Conservation (phyloP, 2,329 filamentous ascomycete genomes). For the Thelonectria rubi region DNA sequence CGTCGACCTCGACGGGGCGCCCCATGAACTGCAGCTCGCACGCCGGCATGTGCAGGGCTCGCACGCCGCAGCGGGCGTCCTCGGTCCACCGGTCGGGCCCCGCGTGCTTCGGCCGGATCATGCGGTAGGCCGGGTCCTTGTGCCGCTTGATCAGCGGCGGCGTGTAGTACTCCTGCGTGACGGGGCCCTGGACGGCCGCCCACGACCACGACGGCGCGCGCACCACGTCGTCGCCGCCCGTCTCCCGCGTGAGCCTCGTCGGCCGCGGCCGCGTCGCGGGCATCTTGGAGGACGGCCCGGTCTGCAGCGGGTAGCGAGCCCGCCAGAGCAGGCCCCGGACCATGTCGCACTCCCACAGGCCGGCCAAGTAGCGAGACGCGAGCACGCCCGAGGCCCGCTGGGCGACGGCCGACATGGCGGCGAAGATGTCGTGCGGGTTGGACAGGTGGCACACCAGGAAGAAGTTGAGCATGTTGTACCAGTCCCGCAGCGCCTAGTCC, state of each 20-base stretch:
- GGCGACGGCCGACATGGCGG: constrained; percentile 20
- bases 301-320: constrained; percentile 7
- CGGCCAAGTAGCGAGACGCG: constrained; percentile 19
- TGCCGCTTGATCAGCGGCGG: constrained; percentile 2
- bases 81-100: constrained; percentile 5
- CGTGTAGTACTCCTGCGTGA: neutral
- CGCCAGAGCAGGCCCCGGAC: constrained; percentile 14
- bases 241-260: neutral
- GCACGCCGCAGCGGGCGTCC: constrained; percentile 1
- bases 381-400: neutral
- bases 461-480: constrained; percentile 15
- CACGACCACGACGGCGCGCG: constrained; percentile 28
- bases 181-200: constrained; percentile 20
- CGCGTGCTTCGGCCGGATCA: neutral
- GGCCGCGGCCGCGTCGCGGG: constrained; percentile 14
- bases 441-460: constrained; percentile 18
- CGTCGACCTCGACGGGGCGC: neutral
- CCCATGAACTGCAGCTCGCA: constrained; percentile 23
- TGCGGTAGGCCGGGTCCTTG: neutral
- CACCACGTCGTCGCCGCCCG: constrained; percentile 1
- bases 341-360: constrained; percentile 23
- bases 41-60: constrained; percentile 17
- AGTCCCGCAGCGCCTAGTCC: constrained; percentile 10
- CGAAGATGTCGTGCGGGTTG: constrained; percentile 26
- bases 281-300: neutral